Evolutionary conservation across 495 filamentous ascomycete genomes (phyloP).

Genomic region (Amorphotheca resinae): DNA sequence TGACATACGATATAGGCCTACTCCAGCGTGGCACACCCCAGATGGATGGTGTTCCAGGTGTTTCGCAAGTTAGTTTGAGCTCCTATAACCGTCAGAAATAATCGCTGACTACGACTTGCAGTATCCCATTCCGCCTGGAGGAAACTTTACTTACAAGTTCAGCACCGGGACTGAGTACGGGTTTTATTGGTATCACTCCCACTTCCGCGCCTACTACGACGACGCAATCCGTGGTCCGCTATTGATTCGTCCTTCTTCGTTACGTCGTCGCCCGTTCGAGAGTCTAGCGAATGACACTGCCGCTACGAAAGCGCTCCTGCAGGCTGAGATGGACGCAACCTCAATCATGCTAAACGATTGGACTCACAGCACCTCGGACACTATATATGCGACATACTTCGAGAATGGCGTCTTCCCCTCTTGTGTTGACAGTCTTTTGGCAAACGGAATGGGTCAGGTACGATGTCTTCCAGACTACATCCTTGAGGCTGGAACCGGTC

Average conservation of each 20-base stretch:
- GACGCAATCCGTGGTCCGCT: background rate
- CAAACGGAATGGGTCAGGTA: slow-evolving; percentile 39
- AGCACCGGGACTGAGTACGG: slow-evolving; percentile 35
- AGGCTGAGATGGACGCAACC: slow-evolving; percentile 30
- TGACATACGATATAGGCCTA: too few species aligned
- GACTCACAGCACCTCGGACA: slow-evolving; percentile 35
- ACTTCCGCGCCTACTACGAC: slow-evolving; percentile 18
- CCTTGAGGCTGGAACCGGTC: too few species aligned
- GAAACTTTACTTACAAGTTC: slow-evolving; percentile 33
- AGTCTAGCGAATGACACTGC: background rate
- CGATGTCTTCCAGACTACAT: slow-evolving; percentile 33
- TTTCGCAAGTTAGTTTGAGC: too few species aligned
- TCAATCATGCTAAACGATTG: slow-evolving; percentile 42
- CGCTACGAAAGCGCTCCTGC: background rate
- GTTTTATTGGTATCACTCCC: slow-evolving; percentile 43
- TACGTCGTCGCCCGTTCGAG: background rate
- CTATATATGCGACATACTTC: slow-evolving; percentile 9
- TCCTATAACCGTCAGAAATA: too few species aligned
- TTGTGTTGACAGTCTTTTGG: slow-evolving; percentile 35
- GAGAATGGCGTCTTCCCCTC: too few species aligned
- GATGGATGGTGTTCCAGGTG: slow-evolving; percentile 11
- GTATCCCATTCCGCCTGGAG: slow-evolving; percentile 31
- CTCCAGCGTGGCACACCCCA: slow-evolving; percentile 7
- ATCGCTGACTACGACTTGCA: too few species aligned
- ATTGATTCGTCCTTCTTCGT: background rate